Evolutionary conservation across 345 rosid species (phyloP).

Genomic region (Limnanthes douglasii): DNA sequence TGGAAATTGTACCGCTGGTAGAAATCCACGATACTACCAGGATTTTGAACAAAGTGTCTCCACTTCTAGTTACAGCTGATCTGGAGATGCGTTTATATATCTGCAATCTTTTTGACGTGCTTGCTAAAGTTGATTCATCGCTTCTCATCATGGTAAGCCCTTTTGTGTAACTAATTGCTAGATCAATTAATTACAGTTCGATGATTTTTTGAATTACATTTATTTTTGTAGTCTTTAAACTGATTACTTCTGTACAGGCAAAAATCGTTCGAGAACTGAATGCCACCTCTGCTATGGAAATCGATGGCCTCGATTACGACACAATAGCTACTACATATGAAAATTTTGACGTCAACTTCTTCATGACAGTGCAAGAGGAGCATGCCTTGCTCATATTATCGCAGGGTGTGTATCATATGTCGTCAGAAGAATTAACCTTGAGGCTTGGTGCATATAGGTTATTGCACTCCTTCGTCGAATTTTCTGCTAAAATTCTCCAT

Average conservation of each 20-base stretch:
- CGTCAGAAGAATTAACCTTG: slow-evolving; percentile 56
- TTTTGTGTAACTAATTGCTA: no score
- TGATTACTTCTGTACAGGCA: slow-evolving; percentile 37
- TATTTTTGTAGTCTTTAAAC: slow-evolving; percentile 7
- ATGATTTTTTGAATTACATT: slow-evolving; percentile 6
- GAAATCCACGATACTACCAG: slow-evolving; percentile 28
- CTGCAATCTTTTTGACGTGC: slow-evolving; percentile 56
- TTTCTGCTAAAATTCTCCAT: slow-evolving; percentile 33
- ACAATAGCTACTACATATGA: slow-evolving; percentile 45
- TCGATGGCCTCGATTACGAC: slow-evolving; percentile 80
- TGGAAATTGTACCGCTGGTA: slow-evolving; percentile 30
- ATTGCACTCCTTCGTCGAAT: slow-evolving; percentile 60
- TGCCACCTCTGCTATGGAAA: slow-evolving; percentile 51
- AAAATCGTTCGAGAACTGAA: slow-evolving; percentile 46
- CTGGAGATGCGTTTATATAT: slow-evolving; percentile 42
- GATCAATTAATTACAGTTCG: background rate
- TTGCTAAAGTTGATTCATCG: slow-evolving; percentile 58
- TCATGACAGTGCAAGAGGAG: slow-evolving; percentile 31
- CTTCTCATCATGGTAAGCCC: slow-evolving; percentile 40
- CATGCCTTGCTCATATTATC: slow-evolving; percentile 57
- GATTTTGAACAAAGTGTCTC: slow-evolving; percentile 37
- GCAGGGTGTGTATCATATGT: slow-evolving; percentile 57
- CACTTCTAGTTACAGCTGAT: slow-evolving; percentile 53
- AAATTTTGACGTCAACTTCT: slow-evolving; percentile 35
- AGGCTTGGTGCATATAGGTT: slow-evolving; percentile 65